Conservation (phyloP, 2,329 filamentous ascomycete species). For the Arthrobotrys megalospora region DNA sequence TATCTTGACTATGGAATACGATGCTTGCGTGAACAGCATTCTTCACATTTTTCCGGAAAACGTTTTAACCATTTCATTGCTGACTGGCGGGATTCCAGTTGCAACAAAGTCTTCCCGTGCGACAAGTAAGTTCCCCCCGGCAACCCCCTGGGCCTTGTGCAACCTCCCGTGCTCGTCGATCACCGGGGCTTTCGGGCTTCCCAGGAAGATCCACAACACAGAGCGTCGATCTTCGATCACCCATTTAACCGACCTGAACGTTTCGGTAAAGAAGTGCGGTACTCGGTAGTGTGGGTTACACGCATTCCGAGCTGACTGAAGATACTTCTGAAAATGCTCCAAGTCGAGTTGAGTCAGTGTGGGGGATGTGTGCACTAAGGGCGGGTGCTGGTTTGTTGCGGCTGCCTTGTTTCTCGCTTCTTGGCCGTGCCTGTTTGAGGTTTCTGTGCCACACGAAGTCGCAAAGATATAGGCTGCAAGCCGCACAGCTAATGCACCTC, state of each 20-base stretch:
- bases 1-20: conserved; percentile 19
- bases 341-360: conserved; percentile 25
- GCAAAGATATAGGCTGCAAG: conserved; percentile 17
- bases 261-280: conserved; percentile 57
- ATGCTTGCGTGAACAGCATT: conserved; percentile 46
- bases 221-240: conserved; percentile 41
- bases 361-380: conserved; percentile 33
- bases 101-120: conserved; percentile 73
- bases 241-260: conserved; percentile 52
- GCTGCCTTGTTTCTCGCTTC: conserved; percentile 58
- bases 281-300: conserved; percentile 44
- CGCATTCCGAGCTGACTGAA: conserved; percentile 42
- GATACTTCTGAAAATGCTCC: conserved; percentile 14
- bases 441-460: conserved; percentile 44
- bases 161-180: conserved; percentile 9
- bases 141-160: neutral
- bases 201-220: conserved; percentile 20
- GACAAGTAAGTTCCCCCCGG: conserved; percentile 69
- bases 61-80: conserved; percentile 27
- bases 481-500: conserved; percentile 50
- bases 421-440: conserved; percentile 46
- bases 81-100: conserved; percentile 71
- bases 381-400: conserved; percentile 41
- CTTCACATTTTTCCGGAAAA: conserved; percentile 23
- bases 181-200: neutral